Conservation (phyloP, 495 filamentous ascomycete species). For the Amniculicola lignicola region DNA sequence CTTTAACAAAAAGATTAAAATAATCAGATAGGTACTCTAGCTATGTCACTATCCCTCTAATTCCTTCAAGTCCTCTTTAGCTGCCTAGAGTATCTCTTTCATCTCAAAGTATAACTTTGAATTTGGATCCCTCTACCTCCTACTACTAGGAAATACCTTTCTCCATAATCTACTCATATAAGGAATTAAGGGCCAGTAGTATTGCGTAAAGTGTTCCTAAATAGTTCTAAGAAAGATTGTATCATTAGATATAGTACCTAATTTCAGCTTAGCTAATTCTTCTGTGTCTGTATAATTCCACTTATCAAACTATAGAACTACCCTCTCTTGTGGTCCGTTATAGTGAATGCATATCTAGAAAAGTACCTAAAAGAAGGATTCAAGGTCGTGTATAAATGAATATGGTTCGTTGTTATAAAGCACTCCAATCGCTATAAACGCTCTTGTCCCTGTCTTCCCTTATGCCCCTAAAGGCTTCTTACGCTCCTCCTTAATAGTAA, state of each 20-base stretch:
- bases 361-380: slow-evolving; percentile 56
- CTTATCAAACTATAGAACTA: too few relatives aligned
- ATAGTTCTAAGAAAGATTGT: background rate
- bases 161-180: slow-evolving; percentile 38
- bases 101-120: slow-evolving; percentile 5
- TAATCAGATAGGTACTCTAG: too few relatives aligned
- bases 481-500: slow-evolving; percentile 38
- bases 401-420: slow-evolving; percentile 42
- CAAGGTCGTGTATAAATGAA: slow-evolving; percentile 49
- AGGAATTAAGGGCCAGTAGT: slow-evolving; percentile 41
- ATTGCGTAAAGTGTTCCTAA: slow-evolving; percentile 15
- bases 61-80: slow-evolving; percentile 10
- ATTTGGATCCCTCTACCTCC: slow-evolving; percentile 1
- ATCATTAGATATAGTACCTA: slow-evolving; percentile 1
- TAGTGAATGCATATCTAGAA: slow-evolving; percentile 36
- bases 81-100: slow-evolving; percentile 19
- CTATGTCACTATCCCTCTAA: slow-evolving; percentile 11
- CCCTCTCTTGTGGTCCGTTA: background rate
- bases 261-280: background rate
- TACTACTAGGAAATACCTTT: background rate
- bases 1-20: too few relatives aligned
- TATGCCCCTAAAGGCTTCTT: slow-evolving; percentile 39
- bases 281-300: too few relatives aligned
- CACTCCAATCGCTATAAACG: slow-evolving; percentile 47
- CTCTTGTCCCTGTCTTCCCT: slow-evolving; percentile 46